Conservation (phyloP, 2,329 filamentous ascomycete species). For the Sphaerostilbella broomeana region DNA sequence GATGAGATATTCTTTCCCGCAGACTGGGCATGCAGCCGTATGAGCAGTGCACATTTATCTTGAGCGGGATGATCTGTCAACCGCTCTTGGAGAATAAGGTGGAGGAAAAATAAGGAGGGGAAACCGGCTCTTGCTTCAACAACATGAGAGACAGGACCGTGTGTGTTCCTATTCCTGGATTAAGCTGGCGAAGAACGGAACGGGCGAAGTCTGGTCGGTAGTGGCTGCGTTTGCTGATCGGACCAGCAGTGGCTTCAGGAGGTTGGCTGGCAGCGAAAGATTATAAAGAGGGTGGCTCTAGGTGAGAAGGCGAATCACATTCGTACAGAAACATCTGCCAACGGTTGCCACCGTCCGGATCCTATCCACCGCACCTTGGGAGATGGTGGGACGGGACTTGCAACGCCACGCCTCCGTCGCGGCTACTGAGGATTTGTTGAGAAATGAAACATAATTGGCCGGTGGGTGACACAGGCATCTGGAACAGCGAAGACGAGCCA, state of each 20-base stretch:
- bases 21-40: slow-evolving; percentile 51
- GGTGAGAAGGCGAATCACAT: slow-evolving; percentile 8
- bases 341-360: slow-evolving; percentile 11
- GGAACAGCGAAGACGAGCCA: slow-evolving; percentile 19
- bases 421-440: slow-evolving; percentile 13
- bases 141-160: slow-evolving; percentile 19
- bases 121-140: slow-evolving; percentile 6
- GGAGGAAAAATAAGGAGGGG: slow-evolving; percentile 15
- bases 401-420: slow-evolving; percentile 9
- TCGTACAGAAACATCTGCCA: slow-evolving; percentile 9
- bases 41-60: slow-evolving; percentile 56
- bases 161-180: background rate
- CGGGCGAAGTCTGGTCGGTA: background rate
- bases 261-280: slow-evolving; percentile 2
- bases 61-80: slow-evolving; percentile 20
- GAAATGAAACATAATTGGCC: slow-evolving; percentile 11
- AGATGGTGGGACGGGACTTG: slow-evolving; percentile 3
- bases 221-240: slow-evolving; percentile 2
- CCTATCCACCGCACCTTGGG: slow-evolving; percentile 6
- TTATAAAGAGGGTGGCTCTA: slow-evolving; percentile 5
- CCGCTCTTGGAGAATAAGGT: slow-evolving; percentile 14
- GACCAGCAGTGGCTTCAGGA: background rate
- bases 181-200: slow-evolving; percentile 1
- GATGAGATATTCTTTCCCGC: slow-evolving; percentile 52
- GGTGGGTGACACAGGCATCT: slow-evolving; percentile 7